A percentile compares a stretch with the other conserved stretches of the same genome.
These are phyloP conservation scores for Ceratobasidium sp. DNA, from an alignment of 1,284 basidiomycete species.

Conservation along the genomic window DNA sequence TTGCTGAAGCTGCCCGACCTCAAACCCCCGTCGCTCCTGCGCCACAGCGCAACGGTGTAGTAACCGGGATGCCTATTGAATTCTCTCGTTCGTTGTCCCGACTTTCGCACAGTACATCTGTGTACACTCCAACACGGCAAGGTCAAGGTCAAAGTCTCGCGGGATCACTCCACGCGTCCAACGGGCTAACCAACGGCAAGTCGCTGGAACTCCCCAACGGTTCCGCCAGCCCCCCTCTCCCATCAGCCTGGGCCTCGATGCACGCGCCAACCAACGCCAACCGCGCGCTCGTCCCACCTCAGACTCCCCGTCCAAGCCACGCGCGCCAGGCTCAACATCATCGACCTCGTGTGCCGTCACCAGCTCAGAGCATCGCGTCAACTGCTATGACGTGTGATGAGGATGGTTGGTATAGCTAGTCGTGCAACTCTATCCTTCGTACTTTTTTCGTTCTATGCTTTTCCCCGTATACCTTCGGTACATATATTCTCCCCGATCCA, in stretches of 20 bases:
- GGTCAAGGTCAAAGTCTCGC: conserved; percentile 63
- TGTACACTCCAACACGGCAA: conserved; percentile 62
- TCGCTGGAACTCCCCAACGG: conserved; percentile 53
- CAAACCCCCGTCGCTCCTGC: conserved; percentile 52
- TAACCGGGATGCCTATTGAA: conserved; percentile 48
- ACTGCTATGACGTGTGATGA: conserved; percentile 74
- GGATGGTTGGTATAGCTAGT: conserved; percentile 81
- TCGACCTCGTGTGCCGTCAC: conserved; percentile 68
- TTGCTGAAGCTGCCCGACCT: conserved; percentile 65
- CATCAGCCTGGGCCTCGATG: conserved; percentile 53
- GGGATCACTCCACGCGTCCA: conserved; percentile 82
- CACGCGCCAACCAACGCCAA: conserved; percentile 51
- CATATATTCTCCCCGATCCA: conserved; percentile 18
- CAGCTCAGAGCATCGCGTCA: conserved; percentile 80
- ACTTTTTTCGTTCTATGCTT: conserved; percentile 33
- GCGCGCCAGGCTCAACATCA: conserved; percentile 52
- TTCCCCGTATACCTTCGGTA: conserved; percentile 17
- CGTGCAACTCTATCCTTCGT: conserved; percentile 41
- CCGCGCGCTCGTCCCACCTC: conserved; percentile 57
- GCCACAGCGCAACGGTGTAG: conserved; percentile 53
- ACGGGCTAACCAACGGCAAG: conserved; percentile 55
- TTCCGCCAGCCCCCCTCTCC: conserved; percentile 38
- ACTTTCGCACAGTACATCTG: conserved; percentile 72
- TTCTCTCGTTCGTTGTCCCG: conserved; percentile 58
- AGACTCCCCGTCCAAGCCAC: conserved; percentile 57